Base-by-base conservation (phyloP, 106 monocot genomes). In the Dendrobium huoshanense region DNA sequence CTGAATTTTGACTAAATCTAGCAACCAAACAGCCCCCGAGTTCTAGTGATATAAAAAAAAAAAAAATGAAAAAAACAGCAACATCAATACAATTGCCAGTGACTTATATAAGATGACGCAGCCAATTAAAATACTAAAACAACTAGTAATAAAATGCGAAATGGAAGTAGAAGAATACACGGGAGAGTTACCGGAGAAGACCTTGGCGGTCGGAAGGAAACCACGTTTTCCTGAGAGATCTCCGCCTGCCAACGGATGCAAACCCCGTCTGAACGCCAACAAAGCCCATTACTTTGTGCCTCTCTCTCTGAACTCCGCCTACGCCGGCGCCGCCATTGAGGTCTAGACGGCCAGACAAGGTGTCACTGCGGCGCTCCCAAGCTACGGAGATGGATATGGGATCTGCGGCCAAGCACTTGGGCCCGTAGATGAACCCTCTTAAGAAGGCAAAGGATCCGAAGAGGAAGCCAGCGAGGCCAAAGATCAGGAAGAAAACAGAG, bases 211-310 rank as follows among this genome's bases (percentile, higher is more conserved):
- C 89, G 1, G 98, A 83, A 10, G 98, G 98, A 41, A 98, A 84
- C 98, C 98, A 98, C 67, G 98, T 95, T 77, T 88, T 85, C 81
- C 98, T 67, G 41, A 98, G 84, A n/a, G 94, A 80, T 64, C 84
- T 80, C 47, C 98, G 84, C 81, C 98, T 79, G 25, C 89, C 87
- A 3, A 58, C 33, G 6, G 94, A 95, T 19, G 58, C 89, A 55
- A 98, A 98, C 37, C 95, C 98, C 31, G 98, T 95, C 81, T 95
- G 95, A 65, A 98, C 87, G 82, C 98, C 98, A 5, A 98, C 98
- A 75, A 98, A 98, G 4, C 85, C 98, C 91, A 91, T 88, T 78
- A 93, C 84, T 82, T 93, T 98, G 11, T 84, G 91, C 82, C 97
- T 81, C 75, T 81, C 85, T 61, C 55, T 55, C 74, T 22, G 27